Evolutionary conservation across 2,329 filamentous ascomycete species (phyloP).

Genomic region (Ceratocystiopsis sp.): DNA sequence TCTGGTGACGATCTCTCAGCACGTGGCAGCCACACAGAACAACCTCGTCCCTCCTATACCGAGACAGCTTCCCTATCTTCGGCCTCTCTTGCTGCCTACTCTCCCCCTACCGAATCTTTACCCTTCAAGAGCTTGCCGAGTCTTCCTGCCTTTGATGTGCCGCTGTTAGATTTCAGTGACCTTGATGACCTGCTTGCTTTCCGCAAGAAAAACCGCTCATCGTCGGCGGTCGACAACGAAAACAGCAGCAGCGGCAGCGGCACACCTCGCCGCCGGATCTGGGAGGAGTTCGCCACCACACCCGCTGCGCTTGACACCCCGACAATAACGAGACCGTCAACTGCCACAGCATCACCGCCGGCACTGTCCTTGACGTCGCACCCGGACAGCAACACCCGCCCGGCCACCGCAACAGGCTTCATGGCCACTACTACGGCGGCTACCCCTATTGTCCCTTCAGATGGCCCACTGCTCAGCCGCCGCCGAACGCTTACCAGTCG

Average conservation of each 20-base stretch:
- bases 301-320: neutral
- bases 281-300: constrained; percentile 6
- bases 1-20: too few relatives aligned
- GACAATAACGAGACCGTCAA: neutral
- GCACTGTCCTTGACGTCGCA: neutral
- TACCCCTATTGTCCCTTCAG: neutral
- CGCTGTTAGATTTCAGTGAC: constrained; percentile 31
- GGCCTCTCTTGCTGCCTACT: constrained; percentile 5
- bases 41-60: constrained; percentile 3
- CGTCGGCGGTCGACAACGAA: neutral
- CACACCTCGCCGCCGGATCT: constrained; percentile 4
- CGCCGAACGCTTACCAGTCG: too few relatives aligned
- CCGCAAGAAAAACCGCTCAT: neutral
- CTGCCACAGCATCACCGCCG: neutral
- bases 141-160: constrained; percentile 31
- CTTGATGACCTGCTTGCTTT: constrained; percentile 17
- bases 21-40: constrained; percentile 9
- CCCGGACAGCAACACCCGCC: neutral
- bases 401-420: neutral
- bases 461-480: neutral
- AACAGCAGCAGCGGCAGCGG: neutral
- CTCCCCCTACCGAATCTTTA: neutral
- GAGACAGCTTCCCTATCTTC: constrained; percentile 1
- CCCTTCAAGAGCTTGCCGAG: constrained; percentile 19
- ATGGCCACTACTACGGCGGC: neutral